These are phyloP conservation scores for Tillandsia fasciculata DNA, from an alignment of 176 grass and related monocot genomes.

Conservation along the genomic window DNA sequence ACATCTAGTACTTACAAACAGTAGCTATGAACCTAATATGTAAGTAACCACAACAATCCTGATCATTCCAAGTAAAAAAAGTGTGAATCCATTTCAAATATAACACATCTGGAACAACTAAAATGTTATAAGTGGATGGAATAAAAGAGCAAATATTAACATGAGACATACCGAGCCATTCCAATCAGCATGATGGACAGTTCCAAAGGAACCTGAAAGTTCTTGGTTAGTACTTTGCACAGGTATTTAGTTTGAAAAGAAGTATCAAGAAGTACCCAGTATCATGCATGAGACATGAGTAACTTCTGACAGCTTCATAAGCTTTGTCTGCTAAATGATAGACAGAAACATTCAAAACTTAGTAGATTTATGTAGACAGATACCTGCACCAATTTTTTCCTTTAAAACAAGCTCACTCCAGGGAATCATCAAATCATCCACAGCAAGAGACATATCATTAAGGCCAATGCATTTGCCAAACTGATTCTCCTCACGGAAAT, in stretches of 20 bases:
- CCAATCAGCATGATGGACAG: slow-evolving; percentile 88
- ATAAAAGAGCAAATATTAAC: slow-evolving; percentile 1
- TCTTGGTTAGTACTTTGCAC: background rate
- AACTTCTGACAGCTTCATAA: background rate
- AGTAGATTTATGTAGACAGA: slow-evolving; percentile 4
- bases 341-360: background rate
- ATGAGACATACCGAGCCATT: slow-evolving; percentile 59
- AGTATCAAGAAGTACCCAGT: background rate
- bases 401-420: slow-evolving; percentile 71
- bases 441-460: slow-evolving; percentile 39
- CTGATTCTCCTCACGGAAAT: slow-evolving; percentile 22
- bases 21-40: too few relatives aligned
- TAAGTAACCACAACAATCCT: background rate
- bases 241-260: background rate
- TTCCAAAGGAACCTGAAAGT: slow-evolving; percentile 78
- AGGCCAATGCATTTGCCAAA: slow-evolving; percentile 23
- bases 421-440: slow-evolving; percentile 59
- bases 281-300: slow-evolving; percentile 1
- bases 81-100: background rate
- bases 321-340: background rate
- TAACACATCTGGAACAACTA: background rate
- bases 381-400: slow-evolving; percentile 81
- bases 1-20: too few relatives aligned
- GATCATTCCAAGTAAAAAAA: background rate
- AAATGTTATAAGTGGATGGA: background rate